Evolutionary conservation across 2,329 filamentous ascomycete genomes (phyloP).

Genomic region (Nemania sp.): DNA sequence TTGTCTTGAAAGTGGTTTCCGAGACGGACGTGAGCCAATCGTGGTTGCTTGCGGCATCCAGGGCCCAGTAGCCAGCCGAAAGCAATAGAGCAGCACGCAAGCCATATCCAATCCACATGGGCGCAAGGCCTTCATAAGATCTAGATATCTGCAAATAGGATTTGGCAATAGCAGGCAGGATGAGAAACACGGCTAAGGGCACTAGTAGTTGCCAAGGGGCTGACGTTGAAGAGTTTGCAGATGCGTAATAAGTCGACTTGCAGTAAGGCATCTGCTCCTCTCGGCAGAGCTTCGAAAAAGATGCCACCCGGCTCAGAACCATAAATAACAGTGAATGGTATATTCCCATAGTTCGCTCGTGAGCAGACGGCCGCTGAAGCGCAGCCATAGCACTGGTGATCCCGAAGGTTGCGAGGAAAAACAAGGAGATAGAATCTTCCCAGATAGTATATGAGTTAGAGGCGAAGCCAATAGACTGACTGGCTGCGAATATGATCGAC

Average conservation of each 20-base stretch:
- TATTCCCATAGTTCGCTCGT: slow-evolving; percentile 74
- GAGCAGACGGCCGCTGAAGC: slow-evolving; percentile 67
- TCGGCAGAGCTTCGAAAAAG: slow-evolving; percentile 87
- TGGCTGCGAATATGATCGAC: slow-evolving; percentile 76
- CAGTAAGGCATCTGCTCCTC: slow-evolving; percentile 99
- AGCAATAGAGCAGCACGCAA: slow-evolving; percentile 77
- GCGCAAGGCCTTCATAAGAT: slow-evolving; percentile 85
- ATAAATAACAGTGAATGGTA: slow-evolving; percentile 87
- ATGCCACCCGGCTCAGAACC: slow-evolving; percentile 75
- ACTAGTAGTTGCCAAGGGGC: slow-evolving; percentile 86
- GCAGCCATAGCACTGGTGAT: slow-evolving; percentile 74
- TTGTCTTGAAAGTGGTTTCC: slow-evolving; percentile 68
- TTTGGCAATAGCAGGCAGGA: slow-evolving; percentile 75
- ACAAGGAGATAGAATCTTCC: slow-evolving; percentile 93
- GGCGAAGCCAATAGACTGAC: slow-evolving; percentile 90
- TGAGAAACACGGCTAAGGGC: slow-evolving; percentile 71
- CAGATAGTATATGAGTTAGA: slow-evolving; percentile 99
- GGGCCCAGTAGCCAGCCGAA: slow-evolving; percentile 80
- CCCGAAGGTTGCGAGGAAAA: slow-evolving; percentile 89
- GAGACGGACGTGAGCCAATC: slow-evolving; percentile 71
- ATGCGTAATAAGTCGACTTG: slow-evolving; percentile 93
- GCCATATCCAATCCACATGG: slow-evolving; percentile 79
- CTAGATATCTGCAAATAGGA: slow-evolving; percentile 80
- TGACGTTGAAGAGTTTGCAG: slow-evolving; percentile 87
- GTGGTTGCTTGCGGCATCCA: slow-evolving; percentile 86